Base-by-base conservation (phyloP, 345 rosid genomes). In the Bruguiera gymnorhiza region DNA sequence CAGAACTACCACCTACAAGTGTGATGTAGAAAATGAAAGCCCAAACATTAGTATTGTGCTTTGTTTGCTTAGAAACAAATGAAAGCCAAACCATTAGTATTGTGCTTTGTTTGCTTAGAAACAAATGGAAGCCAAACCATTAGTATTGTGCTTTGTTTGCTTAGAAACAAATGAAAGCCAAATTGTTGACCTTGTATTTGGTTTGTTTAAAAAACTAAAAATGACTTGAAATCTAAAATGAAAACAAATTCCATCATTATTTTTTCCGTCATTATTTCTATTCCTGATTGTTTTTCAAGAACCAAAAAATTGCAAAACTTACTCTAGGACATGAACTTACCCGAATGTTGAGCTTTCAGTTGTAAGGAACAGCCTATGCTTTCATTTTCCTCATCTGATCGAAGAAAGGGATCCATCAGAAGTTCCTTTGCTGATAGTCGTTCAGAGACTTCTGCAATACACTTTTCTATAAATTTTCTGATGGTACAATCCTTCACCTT, bases 341-440 rank as follows among this genome's bases (percentile, higher is more conserved):
- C 88, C 73, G 83, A 66, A 70, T 23, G 55, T 39, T 57, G 72
- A 31, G 63, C 50, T 62, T 76, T 73, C 63, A 66, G 71, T 36
- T 39, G 79, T 75, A 83, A 62, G 66, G 80, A 56, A 64, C 59
- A 75, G 32, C 78, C 81, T 20, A 78, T 50, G 60, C 67, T 79
- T 62, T 80, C 88, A 70, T 75, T 80, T 74, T 84, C 96, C 36
- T 83, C 90, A 34, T 80, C 80, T 37, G 88, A 60, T 72, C 68
- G 86, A 26, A 92, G 93, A 82, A 95, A 95, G 46, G 94, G 92
- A 83, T 95, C 97, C 84, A 79, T 82, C 77, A 95, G 74, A 67
- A 92, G 97, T 75, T 95, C 91, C 82, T 80, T 85, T 37, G 99
- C 97, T 6, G 96, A 68, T 71, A 90, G 76, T 57, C 97, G 88